Base-by-base conservation (phyloP, 208 protist genomes). In the Tritrichomonas foetus region DNA sequence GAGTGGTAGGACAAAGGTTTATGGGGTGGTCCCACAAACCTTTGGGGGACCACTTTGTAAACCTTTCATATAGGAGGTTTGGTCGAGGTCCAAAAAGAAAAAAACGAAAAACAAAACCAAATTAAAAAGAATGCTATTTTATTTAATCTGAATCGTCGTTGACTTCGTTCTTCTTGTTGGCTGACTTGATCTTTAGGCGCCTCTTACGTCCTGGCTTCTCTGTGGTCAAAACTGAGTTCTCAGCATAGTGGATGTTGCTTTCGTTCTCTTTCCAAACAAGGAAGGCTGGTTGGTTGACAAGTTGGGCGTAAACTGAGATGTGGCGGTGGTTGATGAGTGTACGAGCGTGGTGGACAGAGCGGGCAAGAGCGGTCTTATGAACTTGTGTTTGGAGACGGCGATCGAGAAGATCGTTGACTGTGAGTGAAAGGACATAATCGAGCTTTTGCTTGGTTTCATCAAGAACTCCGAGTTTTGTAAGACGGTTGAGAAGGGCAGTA, bases 371-470 rank as follows among this genome's bases (percentile, higher is more conserved):
- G 30, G 97, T 95, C 96, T 99, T 99, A 97, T 99, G 98, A 50
- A 99, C 98, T 66, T 95, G 95, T 66, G 99, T 99, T 97, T 99
- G 99, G 92, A 99, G 98, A 95, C 99, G 98, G 95, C 99, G 98
- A 96, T 99, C 98, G 53, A 99, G 97, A 96, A 99, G 99, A 95
- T 99, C 98, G 92, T 99, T 97, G 82, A 98, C 94, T 39, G 93
- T 99, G 66, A 99, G 98, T 64, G 97, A 98, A 44, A 99, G 98
- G 93, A 99, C 98, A 97, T 99, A 99, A 98, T 99, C 99, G 94
- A 99, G 98, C 95, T 99, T 98, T 96, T 99, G 97, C 97, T 99
- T 98, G 82, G 97, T 97, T 96, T 99, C 98, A 57, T 98, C 97
- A 69, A 99, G 97, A 94, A 99, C 97, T 94, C 99, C 99, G 94